Evolutionary conservation across 148 eudicot genomes (phyloP).

Genomic region (Talinum fruticosum): DNA sequence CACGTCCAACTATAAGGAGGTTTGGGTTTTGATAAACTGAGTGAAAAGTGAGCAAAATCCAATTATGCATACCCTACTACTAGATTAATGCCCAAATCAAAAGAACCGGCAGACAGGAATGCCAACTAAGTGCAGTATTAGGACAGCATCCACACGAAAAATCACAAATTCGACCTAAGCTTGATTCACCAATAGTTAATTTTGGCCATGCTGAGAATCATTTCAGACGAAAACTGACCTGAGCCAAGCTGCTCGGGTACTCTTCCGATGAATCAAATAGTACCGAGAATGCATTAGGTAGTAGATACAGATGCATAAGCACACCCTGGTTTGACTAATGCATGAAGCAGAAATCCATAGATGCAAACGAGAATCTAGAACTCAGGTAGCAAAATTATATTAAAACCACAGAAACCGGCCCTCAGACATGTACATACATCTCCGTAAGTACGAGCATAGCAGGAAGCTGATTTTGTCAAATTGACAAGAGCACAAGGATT

Average conservation of each 20-base stretch:
- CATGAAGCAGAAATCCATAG: constrained; percentile 3
- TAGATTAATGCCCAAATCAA: not conserved
- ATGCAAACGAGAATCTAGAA: not conserved
- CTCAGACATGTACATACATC: constrained; percentile 8
- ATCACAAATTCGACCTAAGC: not conserved
- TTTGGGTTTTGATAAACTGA: no score
- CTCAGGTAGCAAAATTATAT: not conserved
- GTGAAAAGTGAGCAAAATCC: no score
- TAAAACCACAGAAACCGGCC: not conserved
- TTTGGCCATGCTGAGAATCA: not conserved
- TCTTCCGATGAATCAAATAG: not conserved
- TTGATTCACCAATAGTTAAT: not conserved
- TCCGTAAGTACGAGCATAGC: constrained; percentile 1
- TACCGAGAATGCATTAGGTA: no score
- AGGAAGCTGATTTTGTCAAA: not conserved
- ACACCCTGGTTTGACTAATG: not conserved
- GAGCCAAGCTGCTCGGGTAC: not conserved
- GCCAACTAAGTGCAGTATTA: not conserved
- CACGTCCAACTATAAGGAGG: no score
- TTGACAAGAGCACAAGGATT: not conserved
- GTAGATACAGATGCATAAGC: no score
- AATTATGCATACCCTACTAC: not conserved
- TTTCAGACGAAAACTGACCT: not conserved
- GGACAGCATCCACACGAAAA: not conserved
- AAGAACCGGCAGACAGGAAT: not conserved